phyloP scores from a whole-genome alignment of 78 protist genomes.

The Protostelium mycophagum region DNA sequence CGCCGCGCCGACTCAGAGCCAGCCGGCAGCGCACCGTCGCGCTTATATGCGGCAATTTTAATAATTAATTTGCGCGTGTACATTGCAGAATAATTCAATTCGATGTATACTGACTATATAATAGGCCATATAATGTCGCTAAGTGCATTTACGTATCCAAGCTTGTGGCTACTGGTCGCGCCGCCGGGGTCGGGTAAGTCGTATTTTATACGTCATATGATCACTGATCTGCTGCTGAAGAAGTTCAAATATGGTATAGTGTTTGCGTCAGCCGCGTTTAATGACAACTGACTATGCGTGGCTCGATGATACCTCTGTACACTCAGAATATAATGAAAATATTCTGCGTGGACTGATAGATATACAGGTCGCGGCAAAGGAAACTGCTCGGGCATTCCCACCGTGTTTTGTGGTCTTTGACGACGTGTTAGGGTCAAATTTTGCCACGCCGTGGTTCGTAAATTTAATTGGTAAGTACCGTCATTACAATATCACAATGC shows the following conservation, averaged over 20 bases:
- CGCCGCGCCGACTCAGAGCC: no score
- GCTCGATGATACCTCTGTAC: not conserved
- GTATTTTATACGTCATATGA: conserved; percentile 1
- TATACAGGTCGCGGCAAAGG: conserved; percentile 2
- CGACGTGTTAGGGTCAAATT: conserved; percentile 1
- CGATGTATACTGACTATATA: no score
- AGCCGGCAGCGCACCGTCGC: no score
- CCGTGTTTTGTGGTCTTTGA: conserved; percentile 1
- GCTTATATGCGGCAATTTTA: no score
- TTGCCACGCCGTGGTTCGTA: conserved; percentile 2
- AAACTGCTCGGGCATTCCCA: conserved; percentile 1
- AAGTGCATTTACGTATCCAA: no score
- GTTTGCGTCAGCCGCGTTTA: conserved; percentile 2
- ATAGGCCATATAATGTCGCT: no score
- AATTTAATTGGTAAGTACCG: not conserved
- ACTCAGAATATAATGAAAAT: not conserved
- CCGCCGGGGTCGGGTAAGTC: no score
- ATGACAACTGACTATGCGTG: conserved; percentile 1
- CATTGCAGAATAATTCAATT: no score
- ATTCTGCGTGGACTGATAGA: conserved; percentile 1
- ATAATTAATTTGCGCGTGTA: no score
- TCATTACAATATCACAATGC: not conserved
- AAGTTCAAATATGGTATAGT: not conserved
- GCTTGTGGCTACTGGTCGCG: no score
- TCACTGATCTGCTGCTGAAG: conserved; percentile 1